Conservation (phyloP, 345 rosid species). For the Linum tenue region DNA sequence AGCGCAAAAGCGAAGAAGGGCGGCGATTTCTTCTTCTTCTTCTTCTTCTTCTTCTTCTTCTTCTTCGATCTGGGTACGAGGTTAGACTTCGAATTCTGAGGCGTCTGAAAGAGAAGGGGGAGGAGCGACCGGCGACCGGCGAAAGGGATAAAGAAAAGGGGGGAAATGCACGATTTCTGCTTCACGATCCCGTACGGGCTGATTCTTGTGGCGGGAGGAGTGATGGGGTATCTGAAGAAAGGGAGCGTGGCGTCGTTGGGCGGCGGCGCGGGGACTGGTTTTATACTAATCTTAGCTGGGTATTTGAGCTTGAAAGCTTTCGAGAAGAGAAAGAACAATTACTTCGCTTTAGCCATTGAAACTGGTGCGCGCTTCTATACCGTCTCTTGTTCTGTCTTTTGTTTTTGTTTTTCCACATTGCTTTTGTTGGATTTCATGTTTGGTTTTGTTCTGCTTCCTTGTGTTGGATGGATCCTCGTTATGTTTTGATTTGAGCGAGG, state of each 20-base stretch:
- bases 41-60: too few species aligned
- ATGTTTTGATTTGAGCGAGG: background rate
- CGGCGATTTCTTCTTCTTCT: too few species aligned
- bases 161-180: slow-evolving; percentile 90
- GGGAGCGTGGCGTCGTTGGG: slow-evolving; percentile 70
- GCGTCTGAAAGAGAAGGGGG: too few species aligned
- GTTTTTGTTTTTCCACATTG: too few species aligned
- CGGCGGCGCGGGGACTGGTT: slow-evolving; percentile 76
- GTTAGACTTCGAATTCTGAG: too few species aligned
- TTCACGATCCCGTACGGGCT: slow-evolving; percentile 93
- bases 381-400: background rate
- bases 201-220: slow-evolving; percentile 69
- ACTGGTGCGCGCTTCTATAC: slow-evolving; percentile 40
- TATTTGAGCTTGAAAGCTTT: slow-evolving; percentile 78
- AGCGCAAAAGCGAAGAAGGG: background rate
- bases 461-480: too few species aligned
- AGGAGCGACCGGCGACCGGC: too few species aligned
- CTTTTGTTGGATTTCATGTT: background rate
- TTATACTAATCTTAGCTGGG: slow-evolving; percentile 78
- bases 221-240: slow-evolving; percentile 62
- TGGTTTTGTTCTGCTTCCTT: background rate
- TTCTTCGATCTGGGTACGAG: too few species aligned
- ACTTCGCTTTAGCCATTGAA: slow-evolving; percentile 52
- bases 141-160: background rate
- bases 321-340: slow-evolving; percentile 58